These are phyloP conservation scores for Corylus avellana DNA, from an alignment of 306 rosid genomes.

Conservation along the genomic window DNA sequence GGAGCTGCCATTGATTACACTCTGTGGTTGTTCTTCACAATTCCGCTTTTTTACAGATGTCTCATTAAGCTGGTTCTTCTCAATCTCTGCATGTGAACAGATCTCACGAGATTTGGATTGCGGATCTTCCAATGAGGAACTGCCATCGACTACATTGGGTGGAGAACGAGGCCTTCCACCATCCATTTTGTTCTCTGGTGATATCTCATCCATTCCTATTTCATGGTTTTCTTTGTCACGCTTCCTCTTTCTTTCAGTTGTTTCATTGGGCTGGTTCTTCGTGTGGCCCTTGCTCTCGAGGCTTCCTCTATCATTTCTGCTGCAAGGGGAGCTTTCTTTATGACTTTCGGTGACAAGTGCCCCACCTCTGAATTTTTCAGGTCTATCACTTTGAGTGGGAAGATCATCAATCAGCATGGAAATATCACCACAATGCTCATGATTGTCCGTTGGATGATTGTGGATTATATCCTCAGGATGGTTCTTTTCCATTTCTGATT, in stretches of 20 bases:
- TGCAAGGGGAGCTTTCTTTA: conserved; percentile 15
- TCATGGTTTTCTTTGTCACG: conserved; percentile 25
- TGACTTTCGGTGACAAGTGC: conserved; percentile 18
- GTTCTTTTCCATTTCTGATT: conserved; percentile 23
- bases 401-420: conserved; percentile 30
- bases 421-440: conserved; percentile 26
- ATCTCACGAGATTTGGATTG: conserved; percentile 23
- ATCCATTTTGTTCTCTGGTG: conserved; percentile 29
- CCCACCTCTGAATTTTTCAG: conserved; percentile 27
- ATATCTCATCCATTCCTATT: conserved; percentile 23
- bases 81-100: conserved; percentile 31
- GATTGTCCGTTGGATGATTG: conserved; percentile 21
- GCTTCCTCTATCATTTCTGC: conserved; percentile 33
- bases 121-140: conserved; percentile 26
- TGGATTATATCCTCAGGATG: conserved; percentile 17
- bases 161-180: conserved; percentile 20
- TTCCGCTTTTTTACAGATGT: conserved; percentile 36
- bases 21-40: conserved; percentile 24
- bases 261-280: conserved; percentile 31
- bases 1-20: conserved; percentile 22
- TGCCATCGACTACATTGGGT: conserved; percentile 25
- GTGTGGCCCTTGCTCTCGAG: conserved; percentile 28
- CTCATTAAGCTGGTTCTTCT: conserved; percentile 28
- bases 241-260: conserved; percentile 35
- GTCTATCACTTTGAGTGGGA: conserved; percentile 25